These are phyloP conservation scores for Cordyceps cicadae DNA, from an alignment of 2,329 filamentous ascomycete species.

Conservation along the genomic window DNA sequence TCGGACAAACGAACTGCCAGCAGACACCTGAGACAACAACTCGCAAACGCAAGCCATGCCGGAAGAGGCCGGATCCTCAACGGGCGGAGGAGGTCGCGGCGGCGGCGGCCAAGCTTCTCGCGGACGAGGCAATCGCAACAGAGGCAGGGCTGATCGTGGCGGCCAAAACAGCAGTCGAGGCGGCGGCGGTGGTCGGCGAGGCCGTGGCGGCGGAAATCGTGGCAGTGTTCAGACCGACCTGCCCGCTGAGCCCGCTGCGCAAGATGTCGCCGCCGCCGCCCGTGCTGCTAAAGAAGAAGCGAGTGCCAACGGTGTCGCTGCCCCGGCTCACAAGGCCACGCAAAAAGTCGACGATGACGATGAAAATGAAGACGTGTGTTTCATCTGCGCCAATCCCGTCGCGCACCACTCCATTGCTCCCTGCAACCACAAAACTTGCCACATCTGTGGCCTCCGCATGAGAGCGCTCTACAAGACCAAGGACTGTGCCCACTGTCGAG, in stretches of 20 bases:
- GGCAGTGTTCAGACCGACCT: conserved; percentile 15
- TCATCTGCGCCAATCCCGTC: conserved; percentile 90
- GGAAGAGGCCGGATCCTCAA: conserved; percentile 1
- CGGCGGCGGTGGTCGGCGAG: conserved; percentile 27
- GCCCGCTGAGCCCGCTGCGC: conserved; percentile 23
- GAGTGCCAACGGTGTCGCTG: conserved; percentile 16
- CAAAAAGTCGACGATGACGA: conserved; percentile 31
- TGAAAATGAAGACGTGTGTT: conserved; percentile 69
- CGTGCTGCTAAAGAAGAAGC: conserved; percentile 27
- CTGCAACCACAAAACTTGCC: conserved; percentile 93
- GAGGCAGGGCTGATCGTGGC: not conserved
- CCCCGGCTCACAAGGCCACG: conserved; percentile 19
- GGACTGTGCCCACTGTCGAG: conserved; percentile 90
- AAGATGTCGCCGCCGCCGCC: conserved; percentile 23
- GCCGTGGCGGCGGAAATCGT: conserved; percentile 22
- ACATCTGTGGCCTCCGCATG: conserved; percentile 88
- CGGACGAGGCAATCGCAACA: conserved; percentile 8
- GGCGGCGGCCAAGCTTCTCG: conserved; percentile 1
- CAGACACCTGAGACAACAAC: not conserved
- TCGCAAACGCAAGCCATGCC: conserved; percentile 4
- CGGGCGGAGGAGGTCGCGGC: conserved; percentile 3
- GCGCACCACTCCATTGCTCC: conserved; percentile 82
- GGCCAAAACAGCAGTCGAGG: conserved; percentile 16
- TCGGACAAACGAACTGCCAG: not conserved
- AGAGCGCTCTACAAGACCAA: conserved; percentile 93